Base-by-base conservation (phyloP, 2,329 filamentous ascomycete species). In the Fusarium sp. region DNA sequence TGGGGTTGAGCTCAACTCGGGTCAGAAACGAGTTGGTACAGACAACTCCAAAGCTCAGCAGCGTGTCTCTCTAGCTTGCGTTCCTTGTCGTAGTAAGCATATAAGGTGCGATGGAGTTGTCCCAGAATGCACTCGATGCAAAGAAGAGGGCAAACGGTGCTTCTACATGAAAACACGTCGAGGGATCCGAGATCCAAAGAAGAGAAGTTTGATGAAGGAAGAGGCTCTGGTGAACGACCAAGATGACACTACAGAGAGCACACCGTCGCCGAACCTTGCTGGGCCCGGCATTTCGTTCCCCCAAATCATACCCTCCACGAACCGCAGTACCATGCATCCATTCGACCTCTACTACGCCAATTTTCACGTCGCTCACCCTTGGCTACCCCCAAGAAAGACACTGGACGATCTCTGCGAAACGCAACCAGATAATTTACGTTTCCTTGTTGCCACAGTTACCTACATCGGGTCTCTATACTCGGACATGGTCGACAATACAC, bases 331-430 rank as follows among this genome's bases (percentile, higher is more conserved):
- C 31, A 65, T 49, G 29, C 57, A 60, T 49, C 29, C 59, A 25
- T 61, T 76, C 27, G 65, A 75, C 49, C 68, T 74, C 35, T 77
- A 77, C 53, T 77, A 77, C 56, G 10, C 44, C 33, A 68, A 74
- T 36, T 77, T 77, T 45, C 75, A 77, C 22, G 60, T 67, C 52
- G 53, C 75, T 7, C 74, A 77, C 38, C 68, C 75, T 15, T 77
- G 71, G 75, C 36, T 73, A 4, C 74, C 68, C 6, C 74, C 75
- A 7, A 77, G 50, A 45, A n/a, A 44, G 27, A 62, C 29, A 15
- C 59, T 77, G 15, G 27, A 45, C 8, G 22, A 27, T 20, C 62
- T 71, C n/a, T 35, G 65, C 12, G 27, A 66, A 47, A 27, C 31
- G n/a, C 44, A 27, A 4, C 57, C 65, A 10, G 39, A 58, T 12